These are phyloP conservation scores for Coemansia sp. DNA, from an alignment of 192 early-diverging fungal genomes.

Conservation along the genomic window DNA sequence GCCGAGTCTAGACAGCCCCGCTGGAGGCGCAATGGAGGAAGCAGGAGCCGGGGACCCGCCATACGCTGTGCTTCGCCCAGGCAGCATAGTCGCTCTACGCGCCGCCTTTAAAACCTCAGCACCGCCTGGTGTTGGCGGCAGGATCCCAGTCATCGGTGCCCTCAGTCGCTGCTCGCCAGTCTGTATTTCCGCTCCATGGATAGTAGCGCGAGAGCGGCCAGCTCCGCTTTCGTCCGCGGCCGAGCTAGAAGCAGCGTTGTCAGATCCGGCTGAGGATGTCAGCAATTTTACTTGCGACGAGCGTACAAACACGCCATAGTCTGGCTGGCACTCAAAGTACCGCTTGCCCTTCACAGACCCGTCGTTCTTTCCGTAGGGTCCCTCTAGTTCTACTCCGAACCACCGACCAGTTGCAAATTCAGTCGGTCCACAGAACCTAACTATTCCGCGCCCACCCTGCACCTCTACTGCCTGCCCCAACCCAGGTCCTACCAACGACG, in stretches of 20 bases:
- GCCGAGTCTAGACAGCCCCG: conserved; percentile 11
- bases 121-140: not conserved
- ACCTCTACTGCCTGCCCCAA: conserved; percentile 62
- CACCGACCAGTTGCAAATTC: conserved; percentile 83
- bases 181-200: conserved; percentile 35
- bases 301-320: conserved; percentile 81
- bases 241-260: not conserved
- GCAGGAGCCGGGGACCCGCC: conserved; percentile 6
- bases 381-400: conserved; percentile 90
- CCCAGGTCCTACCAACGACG: conserved; percentile 17
- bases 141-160: not conserved
- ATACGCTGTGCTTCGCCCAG: conserved; percentile 19
- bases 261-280: conserved; percentile 7
- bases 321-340: conserved; percentile 76
- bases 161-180: conserved; percentile 5
- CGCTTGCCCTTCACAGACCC: conserved; percentile 75
- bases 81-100: conserved; percentile 24
- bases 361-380: conserved; percentile 73
- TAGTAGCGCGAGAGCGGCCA: conserved; percentile 15
- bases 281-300: conserved; percentile 61
- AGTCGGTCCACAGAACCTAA: conserved; percentile 84
- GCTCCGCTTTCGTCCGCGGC: not conserved
- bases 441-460: conserved; percentile 62
- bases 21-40: conserved; percentile 21
- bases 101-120: conserved; percentile 23